phyloP scores from a whole-genome alignment of 108 stramenopile species.

The Phaeodactylum tricornutum region DNA sequence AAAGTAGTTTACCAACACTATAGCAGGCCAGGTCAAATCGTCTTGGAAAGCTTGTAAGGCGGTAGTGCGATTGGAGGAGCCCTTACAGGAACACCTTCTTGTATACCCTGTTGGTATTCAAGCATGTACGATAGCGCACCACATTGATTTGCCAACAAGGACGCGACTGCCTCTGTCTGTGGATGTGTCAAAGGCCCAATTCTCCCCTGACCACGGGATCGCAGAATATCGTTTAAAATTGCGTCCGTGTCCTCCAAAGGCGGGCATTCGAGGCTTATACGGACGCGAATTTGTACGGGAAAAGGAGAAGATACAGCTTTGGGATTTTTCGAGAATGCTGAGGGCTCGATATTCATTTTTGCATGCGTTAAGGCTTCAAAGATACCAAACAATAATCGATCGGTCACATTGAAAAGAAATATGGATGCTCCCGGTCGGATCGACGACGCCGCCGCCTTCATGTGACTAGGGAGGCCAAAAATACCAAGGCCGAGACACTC shows the following conservation, averaged over 20 bases:
- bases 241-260: conserved; percentile 80
- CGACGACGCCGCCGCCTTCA: conserved; percentile 68
- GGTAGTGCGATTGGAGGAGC: conserved; percentile 81
- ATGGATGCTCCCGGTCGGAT: conserved; percentile 75
- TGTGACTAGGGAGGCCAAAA: conserved; percentile 78
- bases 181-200: conserved; percentile 73
- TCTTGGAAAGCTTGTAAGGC: conserved; percentile 60
- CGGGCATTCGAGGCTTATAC: conserved; percentile 76
- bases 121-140: conserved; percentile 79
- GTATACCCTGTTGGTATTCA: conserved; percentile 53
- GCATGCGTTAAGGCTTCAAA: conserved; percentile 84
- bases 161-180: conserved; percentile 71
- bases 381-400: conserved; percentile 77
- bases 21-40: too few species aligned
- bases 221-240: conserved; percentile 67
- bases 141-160: conserved; percentile 69
- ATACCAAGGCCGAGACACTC: conserved; percentile 82
- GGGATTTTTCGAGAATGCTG: conserved; percentile 78
- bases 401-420: conserved; percentile 81
- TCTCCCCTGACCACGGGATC: conserved; percentile 64
- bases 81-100: conserved; percentile 38
- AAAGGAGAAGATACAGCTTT: conserved; percentile 78
- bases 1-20: too few species aligned
- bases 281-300: conserved; percentile 76
- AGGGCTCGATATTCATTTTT: conserved; percentile 70